Conservation (phyloP, 495 filamentous ascomycete genomes). For the Pseudevernia furfuracea region DNA sequence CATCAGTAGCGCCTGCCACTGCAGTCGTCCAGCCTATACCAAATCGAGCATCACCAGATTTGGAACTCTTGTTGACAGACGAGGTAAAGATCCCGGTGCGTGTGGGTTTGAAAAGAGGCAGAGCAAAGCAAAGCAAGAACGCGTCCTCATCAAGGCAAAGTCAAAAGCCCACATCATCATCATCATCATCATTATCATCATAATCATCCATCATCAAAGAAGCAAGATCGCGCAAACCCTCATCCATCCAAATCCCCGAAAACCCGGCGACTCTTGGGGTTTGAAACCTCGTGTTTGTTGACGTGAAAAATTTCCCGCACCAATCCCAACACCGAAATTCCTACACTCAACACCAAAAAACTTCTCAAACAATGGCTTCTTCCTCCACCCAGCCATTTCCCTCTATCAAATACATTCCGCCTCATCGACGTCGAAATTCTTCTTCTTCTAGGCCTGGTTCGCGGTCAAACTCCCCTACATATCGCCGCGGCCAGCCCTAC, state of each 20-base stretch:
- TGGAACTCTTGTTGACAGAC: neutral
- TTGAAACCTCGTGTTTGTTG: conserved; percentile 5
- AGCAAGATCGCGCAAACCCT: neutral
- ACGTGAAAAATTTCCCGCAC: no score
- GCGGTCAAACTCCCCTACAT: no score
- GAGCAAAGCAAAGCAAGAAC: conserved; percentile 3
- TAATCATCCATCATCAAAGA: neutral
- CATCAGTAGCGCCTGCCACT: conserved; percentile 17
- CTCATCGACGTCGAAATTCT: no score
- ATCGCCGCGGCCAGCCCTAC: no score
- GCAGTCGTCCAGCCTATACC: conserved; percentile 15
- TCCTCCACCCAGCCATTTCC: no score
- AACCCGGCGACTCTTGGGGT: neutral
- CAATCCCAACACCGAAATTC: no score
- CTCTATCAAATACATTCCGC: no score
- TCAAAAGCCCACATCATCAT: conserved; percentile 1
- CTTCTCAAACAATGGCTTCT: no score
- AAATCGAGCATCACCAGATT: conserved; percentile 17
- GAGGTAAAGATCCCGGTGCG: neutral
- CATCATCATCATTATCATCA: neutral
- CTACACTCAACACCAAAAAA: no score
- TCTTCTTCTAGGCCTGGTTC: no score
- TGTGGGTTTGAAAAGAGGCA: conserved; percentile 3
- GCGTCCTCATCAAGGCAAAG: neutral
- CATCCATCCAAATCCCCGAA: neutral